Percentiles rank a stretch among this genome's conserved stretches.
Evolutionary conservation across 2,329 filamentous ascomycete genomes (phyloP).

Genomic region (Thelonectria blattea): DNA sequence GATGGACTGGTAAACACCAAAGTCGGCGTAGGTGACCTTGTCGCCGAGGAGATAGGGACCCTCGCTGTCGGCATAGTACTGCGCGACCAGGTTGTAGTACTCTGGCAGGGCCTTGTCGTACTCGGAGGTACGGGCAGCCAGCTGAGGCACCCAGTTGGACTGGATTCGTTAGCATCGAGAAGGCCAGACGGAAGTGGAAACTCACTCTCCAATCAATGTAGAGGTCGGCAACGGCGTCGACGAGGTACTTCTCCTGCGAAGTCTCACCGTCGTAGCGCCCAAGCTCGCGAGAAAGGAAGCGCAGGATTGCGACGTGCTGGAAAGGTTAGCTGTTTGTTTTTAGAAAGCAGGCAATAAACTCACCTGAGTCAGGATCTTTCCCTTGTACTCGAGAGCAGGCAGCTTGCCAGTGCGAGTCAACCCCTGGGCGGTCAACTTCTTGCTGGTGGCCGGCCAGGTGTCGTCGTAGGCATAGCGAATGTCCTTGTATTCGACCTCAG

Average conservation of each 20-base stretch:
- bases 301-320: slow-evolving; percentile 37
- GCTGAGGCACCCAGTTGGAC: slow-evolving; percentile 37
- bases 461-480: slow-evolving; percentile 26
- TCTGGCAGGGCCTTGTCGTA: slow-evolving; percentile 39
- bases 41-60: slow-evolving; percentile 48
- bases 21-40: slow-evolving; percentile 46
- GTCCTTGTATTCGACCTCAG: slow-evolving; percentile 25
- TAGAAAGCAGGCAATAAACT: background rate
- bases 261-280: slow-evolving; percentile 46
- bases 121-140: slow-evolving; percentile 34
- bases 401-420: slow-evolving; percentile 41
- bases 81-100: slow-evolving; percentile 41
- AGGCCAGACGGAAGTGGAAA: background rate
- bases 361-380: slow-evolving; percentile 35
- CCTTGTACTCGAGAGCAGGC: slow-evolving; percentile 46
- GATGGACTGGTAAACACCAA: slow-evolving; percentile 47
- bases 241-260: slow-evolving; percentile 44
- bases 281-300: slow-evolving; percentile 45
- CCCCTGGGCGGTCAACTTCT: slow-evolving; percentile 37
- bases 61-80: slow-evolving; percentile 38
- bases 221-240: slow-evolving; percentile 46
- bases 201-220: slow-evolving; percentile 50
- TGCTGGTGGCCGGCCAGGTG: slow-evolving; percentile 27
- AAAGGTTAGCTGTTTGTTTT: background rate
- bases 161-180: background rate